phyloP scores from a whole-genome alignment of 2,329 filamentous ascomycete genomes.

The Venturia aucupariae region DNA sequence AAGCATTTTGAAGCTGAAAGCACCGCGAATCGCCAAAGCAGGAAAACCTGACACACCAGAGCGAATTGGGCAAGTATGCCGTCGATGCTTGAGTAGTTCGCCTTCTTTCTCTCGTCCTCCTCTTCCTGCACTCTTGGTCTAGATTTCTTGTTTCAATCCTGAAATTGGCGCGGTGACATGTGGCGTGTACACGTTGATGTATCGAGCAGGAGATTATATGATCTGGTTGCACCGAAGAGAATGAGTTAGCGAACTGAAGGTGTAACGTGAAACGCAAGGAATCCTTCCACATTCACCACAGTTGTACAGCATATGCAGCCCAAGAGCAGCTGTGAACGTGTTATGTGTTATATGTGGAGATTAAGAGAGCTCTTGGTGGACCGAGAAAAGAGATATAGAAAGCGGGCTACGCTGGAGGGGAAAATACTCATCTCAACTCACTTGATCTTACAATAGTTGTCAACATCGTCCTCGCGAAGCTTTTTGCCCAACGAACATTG shows the following conservation, averaged over 20 bases:
- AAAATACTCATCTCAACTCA: background rate
- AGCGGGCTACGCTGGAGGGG: background rate
- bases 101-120: background rate
- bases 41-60: too few species aligned
- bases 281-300: background rate
- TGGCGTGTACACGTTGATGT: background rate
- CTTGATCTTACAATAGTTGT: background rate
- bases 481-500: background rate
- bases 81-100: background rate
- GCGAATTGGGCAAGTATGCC: background rate
- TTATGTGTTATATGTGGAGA: background rate
- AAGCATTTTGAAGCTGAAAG: background rate
- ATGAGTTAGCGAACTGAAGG: background rate
- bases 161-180: background rate
- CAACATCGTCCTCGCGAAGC: background rate
- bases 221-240: background rate
- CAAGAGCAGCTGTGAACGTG: background rate
- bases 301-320: background rate
- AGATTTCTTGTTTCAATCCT: background rate
- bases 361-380: background rate
- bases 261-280: background rate
- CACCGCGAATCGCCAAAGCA: background rate
- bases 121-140: background rate
- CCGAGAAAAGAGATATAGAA: background rate
- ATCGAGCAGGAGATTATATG: background rate